A percentile compares a stretch with the other conserved stretches of the same genome.
phyloP scores from a whole-genome alignment of 176 grass and related monocot species.

The Triticum monococcum region DNA sequence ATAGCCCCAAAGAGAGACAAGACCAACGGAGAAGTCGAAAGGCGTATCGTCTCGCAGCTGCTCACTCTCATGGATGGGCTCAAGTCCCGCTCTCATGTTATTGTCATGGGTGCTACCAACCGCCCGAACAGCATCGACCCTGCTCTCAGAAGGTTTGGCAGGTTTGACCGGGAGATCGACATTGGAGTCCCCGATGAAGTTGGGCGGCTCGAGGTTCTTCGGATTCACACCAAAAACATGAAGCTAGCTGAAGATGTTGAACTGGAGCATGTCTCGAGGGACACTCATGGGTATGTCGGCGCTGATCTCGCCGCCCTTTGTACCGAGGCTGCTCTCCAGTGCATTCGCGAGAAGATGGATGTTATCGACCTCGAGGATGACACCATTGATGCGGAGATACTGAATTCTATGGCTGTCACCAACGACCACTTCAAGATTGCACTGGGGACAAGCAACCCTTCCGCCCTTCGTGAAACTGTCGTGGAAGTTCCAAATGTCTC shows the following conservation, averaged over 20 bases:
- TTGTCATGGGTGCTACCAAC: no score
- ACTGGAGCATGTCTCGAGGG: constrained; percentile 60
- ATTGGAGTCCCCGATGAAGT: no score
- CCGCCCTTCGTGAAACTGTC: constrained; percentile 77
- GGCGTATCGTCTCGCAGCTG: constrained; percentile 79
- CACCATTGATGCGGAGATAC: constrained; percentile 80
- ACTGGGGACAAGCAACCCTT: constrained; percentile 47
- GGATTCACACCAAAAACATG: no score
- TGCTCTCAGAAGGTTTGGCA: constrained; percentile 72
- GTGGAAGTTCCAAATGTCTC: constrained; percentile 63
- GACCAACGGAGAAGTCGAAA: constrained; percentile 75
- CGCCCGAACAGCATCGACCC: constrained; percentile 47
- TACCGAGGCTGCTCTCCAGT: constrained; percentile 75
- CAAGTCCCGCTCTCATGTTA: constrained; percentile 58
- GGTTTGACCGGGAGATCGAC: constrained; percentile 74
- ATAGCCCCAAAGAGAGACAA: constrained; percentile 33
- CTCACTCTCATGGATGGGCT: constrained; percentile 84
- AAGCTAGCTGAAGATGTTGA: constrained; percentile 74
- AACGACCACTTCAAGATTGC: constrained; percentile 62
- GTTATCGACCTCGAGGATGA: constrained; percentile 85
- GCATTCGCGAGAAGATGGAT: constrained; percentile 87
- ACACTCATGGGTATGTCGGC: constrained; percentile 76
- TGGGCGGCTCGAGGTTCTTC: no score
- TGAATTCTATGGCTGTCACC: constrained; percentile 75
- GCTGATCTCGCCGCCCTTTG: constrained; percentile 32